Evolutionary conservation across 306 rosid species (phyloP).

Genomic region (Castanopsis chinensis): DNA sequence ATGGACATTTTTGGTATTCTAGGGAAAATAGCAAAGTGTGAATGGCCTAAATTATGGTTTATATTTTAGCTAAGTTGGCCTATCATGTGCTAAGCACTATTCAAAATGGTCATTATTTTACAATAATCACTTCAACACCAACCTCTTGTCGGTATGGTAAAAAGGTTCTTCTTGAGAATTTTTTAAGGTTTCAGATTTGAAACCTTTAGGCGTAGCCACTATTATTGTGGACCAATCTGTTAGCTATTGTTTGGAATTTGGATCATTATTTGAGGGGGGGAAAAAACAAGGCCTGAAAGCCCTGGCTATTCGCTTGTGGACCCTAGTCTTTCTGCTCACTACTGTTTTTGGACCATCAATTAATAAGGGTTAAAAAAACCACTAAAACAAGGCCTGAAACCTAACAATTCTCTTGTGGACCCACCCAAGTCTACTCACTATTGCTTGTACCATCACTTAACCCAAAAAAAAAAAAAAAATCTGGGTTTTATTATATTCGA

Average conservation of each 20-base stretch:
- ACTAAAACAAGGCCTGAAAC: background rate
- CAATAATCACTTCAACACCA: conserved; percentile 1
- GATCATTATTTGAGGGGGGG: background rate
- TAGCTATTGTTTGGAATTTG: background rate
- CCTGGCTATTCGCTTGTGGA: no score
- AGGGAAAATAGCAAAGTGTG: background rate
- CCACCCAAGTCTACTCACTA: background rate
- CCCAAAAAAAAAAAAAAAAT: background rate
- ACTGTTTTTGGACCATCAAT: no score
- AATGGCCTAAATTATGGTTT: background rate
- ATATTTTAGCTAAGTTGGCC: background rate
- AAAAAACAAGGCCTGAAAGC: background rate
- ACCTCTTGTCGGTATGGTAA: background rate
- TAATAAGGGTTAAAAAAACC: no score
- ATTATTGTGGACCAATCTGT: background rate
- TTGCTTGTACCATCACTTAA: background rate
- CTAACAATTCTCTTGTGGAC: background rate
- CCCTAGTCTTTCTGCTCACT: no score
- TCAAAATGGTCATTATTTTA: background rate
- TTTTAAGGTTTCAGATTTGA: conserved; percentile 8
- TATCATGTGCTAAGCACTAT: conserved; percentile 21
- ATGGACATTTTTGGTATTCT: conserved; percentile 8
- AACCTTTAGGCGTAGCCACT: background rate
- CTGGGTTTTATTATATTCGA: background rate
- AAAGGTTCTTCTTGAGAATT: background rate